Evolutionary conservation across 495 filamentous ascomycete species (phyloP).

Genomic region (Cudoniella acicularis): DNA sequence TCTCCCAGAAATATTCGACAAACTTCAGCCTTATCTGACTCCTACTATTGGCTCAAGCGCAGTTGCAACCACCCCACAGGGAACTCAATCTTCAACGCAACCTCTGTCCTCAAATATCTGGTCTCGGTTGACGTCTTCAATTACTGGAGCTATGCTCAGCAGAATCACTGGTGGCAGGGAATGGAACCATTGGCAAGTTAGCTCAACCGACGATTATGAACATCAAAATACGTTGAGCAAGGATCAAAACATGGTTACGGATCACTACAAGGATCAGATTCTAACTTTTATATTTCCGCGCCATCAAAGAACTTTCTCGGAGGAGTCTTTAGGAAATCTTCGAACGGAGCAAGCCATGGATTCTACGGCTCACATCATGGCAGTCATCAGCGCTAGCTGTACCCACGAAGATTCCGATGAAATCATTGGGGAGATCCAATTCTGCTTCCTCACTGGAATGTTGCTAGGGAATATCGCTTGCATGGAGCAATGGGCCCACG

Average conservation of each 20-base stretch:
- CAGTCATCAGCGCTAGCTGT: constrained; percentile 34
- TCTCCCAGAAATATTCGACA: constrained; percentile 33
- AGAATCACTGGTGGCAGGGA: constrained; percentile 42
- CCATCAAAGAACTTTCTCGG: constrained; percentile 59
- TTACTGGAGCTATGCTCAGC: constrained; percentile 41
- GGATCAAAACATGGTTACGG: constrained; percentile 20
- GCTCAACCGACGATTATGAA: constrained; percentile 42
- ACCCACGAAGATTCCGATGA: constrained; percentile 40
- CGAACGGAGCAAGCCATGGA: constrained; percentile 69
- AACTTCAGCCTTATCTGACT: constrained; percentile 34
- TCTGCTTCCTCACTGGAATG: constrained; percentile 76
- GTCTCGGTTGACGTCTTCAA: constrained; percentile 43
- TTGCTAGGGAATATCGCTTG: constrained; percentile 83
- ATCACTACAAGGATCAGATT: constrained; percentile 24
- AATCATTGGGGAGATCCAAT: constrained; percentile 83
- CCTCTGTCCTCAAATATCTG: constrained; percentile 29
- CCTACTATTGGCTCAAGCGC: not conserved
- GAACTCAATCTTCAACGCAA: constrained; percentile 6
- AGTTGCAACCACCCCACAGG: not conserved
- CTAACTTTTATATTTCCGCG: constrained; percentile 54
- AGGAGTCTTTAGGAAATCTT: constrained; percentile 65
- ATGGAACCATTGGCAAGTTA: constrained; percentile 47
- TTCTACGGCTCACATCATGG: constrained; percentile 27
- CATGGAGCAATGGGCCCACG: constrained; percentile 82
- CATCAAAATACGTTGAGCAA: constrained; percentile 16